Percentiles rank a stretch among this genome's conserved stretches.
phyloP scores from a whole-genome alignment of 2,329 filamentous ascomycete species.

The Macrophomina pseudophaseolina region DNA sequence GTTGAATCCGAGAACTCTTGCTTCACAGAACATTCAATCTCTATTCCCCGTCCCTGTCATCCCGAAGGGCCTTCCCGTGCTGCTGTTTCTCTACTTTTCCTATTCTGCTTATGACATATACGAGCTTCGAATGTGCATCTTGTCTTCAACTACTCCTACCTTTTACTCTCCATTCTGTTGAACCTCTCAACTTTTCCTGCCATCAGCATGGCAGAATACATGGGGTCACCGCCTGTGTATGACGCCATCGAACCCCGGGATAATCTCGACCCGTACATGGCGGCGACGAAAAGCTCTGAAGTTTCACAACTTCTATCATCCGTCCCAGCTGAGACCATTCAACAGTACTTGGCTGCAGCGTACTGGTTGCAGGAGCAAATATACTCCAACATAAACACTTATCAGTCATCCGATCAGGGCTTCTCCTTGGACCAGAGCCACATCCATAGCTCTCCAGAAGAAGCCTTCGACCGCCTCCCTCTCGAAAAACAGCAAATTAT shows the following conservation, averaged over 20 bases:
- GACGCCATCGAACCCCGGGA: neutral
- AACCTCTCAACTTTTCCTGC: neutral
- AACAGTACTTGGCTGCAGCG: neutral
- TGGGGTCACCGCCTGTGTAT: neutral
- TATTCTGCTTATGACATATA: neutral
- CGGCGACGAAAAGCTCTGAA: neutral
- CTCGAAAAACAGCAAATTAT: conserved; percentile 1
- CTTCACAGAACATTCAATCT: neutral
- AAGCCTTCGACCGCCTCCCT: neutral
- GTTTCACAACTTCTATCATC: neutral
- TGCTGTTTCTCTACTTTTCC: neutral
- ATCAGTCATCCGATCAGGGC: neutral
- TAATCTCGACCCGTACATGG: neutral
- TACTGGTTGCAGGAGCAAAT: conserved; percentile 7
- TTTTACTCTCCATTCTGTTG: neutral
- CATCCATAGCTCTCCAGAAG: neutral
- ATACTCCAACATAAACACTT: neutral
- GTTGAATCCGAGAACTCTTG: neutral
- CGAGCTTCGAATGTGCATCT: too few relatives aligned
- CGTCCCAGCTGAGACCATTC: neutral
- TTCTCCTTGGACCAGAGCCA: neutral
- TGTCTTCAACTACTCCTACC: neutral
- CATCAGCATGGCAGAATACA: neutral
- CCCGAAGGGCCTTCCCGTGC: too few relatives aligned
- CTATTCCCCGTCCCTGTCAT: neutral